Conservation (phyloP, 2,329 filamentous ascomycete species). For the Zasmidium angulare region DNA sequence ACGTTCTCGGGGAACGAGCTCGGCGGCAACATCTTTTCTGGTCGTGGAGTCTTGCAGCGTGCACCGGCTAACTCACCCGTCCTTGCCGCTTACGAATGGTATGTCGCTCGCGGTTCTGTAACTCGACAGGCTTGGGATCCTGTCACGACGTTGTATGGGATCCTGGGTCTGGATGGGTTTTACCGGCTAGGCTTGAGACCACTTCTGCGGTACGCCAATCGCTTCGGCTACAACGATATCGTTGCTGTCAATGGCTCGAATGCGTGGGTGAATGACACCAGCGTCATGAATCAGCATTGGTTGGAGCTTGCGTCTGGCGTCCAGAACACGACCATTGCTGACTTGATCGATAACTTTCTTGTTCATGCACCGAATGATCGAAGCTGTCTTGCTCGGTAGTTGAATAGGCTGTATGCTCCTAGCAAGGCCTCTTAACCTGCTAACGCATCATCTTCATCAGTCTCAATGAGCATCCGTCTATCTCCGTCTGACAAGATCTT, state of each 20-base stretch:
- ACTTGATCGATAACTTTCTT: conserved; percentile 15
- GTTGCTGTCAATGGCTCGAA: conserved; percentile 10
- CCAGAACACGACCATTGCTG: conserved; percentile 9
- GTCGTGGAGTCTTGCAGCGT: conserved; percentile 33
- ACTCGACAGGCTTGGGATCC: conserved; percentile 17
- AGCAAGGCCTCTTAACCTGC: no score
- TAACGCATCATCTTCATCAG: no score
- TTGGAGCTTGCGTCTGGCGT: conserved; percentile 19
- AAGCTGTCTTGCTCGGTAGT: no score
- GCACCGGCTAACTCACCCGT: conserved; percentile 14
- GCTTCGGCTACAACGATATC: conserved; percentile 15
- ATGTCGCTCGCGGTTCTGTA: conserved; percentile 12
- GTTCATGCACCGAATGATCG: not conserved
- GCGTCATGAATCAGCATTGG: conserved; percentile 19
- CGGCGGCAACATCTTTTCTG: conserved; percentile 44
- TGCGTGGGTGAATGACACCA: conserved; percentile 24
- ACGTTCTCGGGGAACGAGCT: conserved; percentile 49
- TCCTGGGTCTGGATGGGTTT: conserved; percentile 8
- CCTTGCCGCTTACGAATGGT: conserved; percentile 20
- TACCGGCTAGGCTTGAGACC: not conserved
- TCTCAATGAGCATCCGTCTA: no score
- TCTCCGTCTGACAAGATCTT: no score
- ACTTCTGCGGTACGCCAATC: conserved; percentile 15
- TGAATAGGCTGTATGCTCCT: no score
- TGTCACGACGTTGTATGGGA: conserved; percentile 12